Evolutionary conservation across 202 grass and related monocot species (phyloP), one percentile per base, ranked within the genome.

Genomic region (Setaria viridis): DNA sequence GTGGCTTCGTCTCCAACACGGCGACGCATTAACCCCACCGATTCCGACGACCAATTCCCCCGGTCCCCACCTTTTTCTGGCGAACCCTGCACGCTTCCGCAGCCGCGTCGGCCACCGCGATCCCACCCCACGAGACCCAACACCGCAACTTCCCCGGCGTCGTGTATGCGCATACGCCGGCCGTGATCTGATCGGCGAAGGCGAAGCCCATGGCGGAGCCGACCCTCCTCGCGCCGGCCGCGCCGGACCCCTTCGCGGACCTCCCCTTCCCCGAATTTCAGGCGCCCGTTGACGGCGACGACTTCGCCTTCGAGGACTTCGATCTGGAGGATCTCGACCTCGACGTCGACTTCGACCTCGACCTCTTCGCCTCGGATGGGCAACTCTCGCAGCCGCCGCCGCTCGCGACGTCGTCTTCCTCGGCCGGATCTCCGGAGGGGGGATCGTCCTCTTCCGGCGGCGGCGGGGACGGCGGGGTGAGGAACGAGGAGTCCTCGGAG

Each of bases 311-410:
- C 25, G 78, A 77, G 6, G 87, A 89, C 53, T 86, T 87, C 67
- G 46, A 84, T 77, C 82, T 91, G n/a, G 87, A 89, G 1, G 84
- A 83, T 55, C 85, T 87, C 2, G 87, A 92, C 77, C 62, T 94
- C 45, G 92, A 94, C 77, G 65, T 91, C 5, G 76, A 91, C 70
- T 43, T 88, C 62, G 84, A 91, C 25, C 85, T 94, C 43, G 89
- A 87, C 20, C 76, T 81, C 80, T 63, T 84, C 39, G 78, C 82
- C 51, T 50, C 84, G n/a, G 93, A 95, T 17, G 90, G 72, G 72
- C 85, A 53, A 16, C 71, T 75, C 45, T 84, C 83, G 1, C 48
- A n/a, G 25, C 79, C 85, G 41, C 87, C 87, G 9, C 72, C 76
- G 43, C 70, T 77, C 48, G 70, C 63, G 9, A 84, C 89, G 15